Percentiles rank a stretch among this genome's conserved stretches.
Evolutionary conservation across 225 moss, liverwort and hornwort genomes (phyloP).

Genomic region (Straminergon stramineum): DNA sequence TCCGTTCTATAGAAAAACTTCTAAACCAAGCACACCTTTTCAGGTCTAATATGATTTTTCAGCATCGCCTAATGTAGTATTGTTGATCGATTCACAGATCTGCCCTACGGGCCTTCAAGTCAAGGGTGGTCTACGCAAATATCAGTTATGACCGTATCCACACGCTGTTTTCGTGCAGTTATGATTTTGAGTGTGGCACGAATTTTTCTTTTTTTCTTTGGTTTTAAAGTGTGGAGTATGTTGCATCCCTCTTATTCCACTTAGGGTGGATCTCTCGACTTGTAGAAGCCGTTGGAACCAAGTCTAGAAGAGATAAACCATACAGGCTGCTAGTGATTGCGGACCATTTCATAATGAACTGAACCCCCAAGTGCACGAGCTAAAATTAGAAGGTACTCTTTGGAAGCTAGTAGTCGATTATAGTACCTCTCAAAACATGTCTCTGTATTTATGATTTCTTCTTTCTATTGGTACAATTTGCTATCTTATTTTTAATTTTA

Average conservation of each 20-base stretch:
- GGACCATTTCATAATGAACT: neutral
- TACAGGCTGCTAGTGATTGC: neutral
- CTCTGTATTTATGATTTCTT: neutral
- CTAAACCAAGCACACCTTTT: neutral
- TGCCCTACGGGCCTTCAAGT: constrained; percentile 75
- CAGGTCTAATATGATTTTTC: neutral
- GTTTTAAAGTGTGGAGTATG: neutral
- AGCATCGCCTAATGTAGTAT: neutral
- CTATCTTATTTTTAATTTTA: neutral
- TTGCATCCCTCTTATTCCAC: neutral
- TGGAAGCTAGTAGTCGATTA: neutral
- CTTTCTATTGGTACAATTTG: neutral
- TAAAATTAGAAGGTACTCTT: neutral
- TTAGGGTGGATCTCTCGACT: neutral
- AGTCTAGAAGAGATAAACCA: neutral
- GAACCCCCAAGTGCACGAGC: neutral
- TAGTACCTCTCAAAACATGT: neutral
- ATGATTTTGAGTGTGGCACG: neutral
- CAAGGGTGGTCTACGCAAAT: constrained; percentile 74
- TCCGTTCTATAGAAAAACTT: neutral
- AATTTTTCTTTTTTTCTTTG: neutral
- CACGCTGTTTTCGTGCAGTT: neutral
- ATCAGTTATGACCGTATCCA: constrained; percentile 96
- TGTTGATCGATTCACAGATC: constrained; percentile 48
- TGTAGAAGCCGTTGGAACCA: neutral